A percentile compares a stretch with the other conserved stretches of the same genome.
phyloP scores from a whole-genome alignment of 2,329 filamentous ascomycete genomes.

The Endoconidiophora laricicola region DNA sequence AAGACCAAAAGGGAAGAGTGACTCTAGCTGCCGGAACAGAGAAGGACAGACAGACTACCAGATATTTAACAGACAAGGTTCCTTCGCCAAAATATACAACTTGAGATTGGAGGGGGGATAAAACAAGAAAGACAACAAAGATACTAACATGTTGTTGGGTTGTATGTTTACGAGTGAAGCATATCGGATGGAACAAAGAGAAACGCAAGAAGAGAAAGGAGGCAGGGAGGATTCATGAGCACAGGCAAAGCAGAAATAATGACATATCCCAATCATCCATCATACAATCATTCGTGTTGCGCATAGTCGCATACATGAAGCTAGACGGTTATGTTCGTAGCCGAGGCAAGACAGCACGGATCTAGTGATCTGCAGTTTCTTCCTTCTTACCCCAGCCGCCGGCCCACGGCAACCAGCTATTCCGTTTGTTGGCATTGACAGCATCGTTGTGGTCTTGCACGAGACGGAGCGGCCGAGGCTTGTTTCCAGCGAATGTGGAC shows the following conservation, averaged over 20 bases:
- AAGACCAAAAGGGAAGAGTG: no score
- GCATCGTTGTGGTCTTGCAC: slow-evolving; percentile 58
- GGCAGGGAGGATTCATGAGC: slow-evolving; percentile 4
- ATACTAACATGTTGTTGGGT: no score
- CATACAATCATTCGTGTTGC: slow-evolving; percentile 3
- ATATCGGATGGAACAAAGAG: neutral
- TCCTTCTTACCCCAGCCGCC: slow-evolving; percentile 35
- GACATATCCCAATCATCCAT: slow-evolving; percentile 5
- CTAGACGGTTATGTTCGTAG: neutral
- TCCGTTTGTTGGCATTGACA: slow-evolving; percentile 36
- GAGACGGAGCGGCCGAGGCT: slow-evolving; percentile 69
- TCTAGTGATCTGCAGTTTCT: neutral
- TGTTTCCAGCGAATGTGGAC: slow-evolving; percentile 46
- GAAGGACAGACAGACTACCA: no score
- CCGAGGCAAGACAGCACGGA: neutral
- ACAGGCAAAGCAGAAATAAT: slow-evolving; percentile 4
- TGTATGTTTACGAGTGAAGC: no score
- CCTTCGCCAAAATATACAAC: no score
- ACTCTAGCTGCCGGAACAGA: no score
- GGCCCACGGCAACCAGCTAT: slow-evolving; percentile 50
- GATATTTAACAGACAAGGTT: slow-evolving; percentile 20
- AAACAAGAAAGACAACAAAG: neutral
- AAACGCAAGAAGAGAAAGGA: neutral
- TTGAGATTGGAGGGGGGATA: no score
- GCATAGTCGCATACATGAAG: neutral